Evolutionary conservation across 495 filamentous ascomycete species (phyloP).

Genomic region (Gamarada debralockiae): DNA sequence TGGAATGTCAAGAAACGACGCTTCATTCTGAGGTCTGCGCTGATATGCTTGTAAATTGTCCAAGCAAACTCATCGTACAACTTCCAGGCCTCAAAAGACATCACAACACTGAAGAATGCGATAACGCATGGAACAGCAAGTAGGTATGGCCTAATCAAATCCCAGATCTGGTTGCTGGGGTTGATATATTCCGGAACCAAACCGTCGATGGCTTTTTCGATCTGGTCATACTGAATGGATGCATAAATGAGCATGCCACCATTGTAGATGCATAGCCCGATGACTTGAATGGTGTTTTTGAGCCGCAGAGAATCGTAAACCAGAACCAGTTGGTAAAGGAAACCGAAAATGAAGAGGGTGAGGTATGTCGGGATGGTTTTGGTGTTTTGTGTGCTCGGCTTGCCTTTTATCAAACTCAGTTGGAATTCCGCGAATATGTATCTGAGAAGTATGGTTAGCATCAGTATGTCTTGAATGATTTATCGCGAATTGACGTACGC

Average conservation of each 20-base stretch:
- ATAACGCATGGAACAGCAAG: slow-evolving; percentile 85
- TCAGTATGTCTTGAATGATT: not conserved
- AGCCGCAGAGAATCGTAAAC: slow-evolving; percentile 89
- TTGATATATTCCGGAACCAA: slow-evolving; percentile 29
- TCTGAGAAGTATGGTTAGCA: slow-evolving; percentile 12
- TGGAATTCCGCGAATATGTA: slow-evolving; percentile 73
- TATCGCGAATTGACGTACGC: slow-evolving; percentile 53
- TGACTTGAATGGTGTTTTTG: slow-evolving; percentile 98
- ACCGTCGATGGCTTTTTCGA: slow-evolving; percentile 60
- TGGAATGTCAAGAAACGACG: slow-evolving; percentile 94
- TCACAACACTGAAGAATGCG: slow-evolving; percentile 63
- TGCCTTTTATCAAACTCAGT: slow-evolving; percentile 36
- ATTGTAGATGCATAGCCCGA: slow-evolving; percentile 91
- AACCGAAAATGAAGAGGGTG: slow-evolving; percentile 95
- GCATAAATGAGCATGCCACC: slow-evolving; percentile 87
- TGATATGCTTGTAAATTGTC: slow-evolving; percentile 99
- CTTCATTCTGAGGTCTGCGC: slow-evolving; percentile 95
- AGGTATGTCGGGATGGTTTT: slow-evolving; percentile 86
- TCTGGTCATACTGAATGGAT: slow-evolving; percentile 86
- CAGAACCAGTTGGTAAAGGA: slow-evolving; percentile 83
- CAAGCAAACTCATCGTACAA: slow-evolving; percentile 98
- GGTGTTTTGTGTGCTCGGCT: slow-evolving; percentile 35
- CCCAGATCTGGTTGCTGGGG: slow-evolving; percentile 53
- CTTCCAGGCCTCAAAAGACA: slow-evolving; percentile 82
- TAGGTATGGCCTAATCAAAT: slow-evolving; percentile 64